Conservation (phyloP, 169 alveolate species). For the Cryptosporidium ubiquitum region DNA sequence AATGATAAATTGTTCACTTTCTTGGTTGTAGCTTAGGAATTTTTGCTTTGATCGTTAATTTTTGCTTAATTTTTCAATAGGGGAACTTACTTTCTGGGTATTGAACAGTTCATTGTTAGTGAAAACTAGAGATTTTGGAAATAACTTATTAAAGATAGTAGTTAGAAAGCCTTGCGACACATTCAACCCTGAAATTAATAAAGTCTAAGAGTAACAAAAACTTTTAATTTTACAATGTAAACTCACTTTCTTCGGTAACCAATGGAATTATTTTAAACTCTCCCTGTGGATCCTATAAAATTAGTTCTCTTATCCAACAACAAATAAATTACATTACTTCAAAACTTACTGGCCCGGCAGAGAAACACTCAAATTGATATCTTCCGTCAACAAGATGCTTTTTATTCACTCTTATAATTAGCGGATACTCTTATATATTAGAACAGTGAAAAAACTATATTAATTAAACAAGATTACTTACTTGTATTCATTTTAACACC, state of each 20-base stretch:
- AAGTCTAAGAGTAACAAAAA: background rate
- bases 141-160: background rate
- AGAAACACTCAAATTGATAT: constrained; percentile 38
- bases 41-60: background rate
- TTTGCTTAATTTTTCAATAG: background rate
- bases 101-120: background rate
- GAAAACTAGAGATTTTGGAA: constrained; percentile 22
- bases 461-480: background rate
- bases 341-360: constrained; percentile 62
- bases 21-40: background rate
- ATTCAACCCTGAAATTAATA: background rate
- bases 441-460: background rate
- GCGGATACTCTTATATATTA: background rate
- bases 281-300: constrained; percentile 52
- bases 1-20: background rate
- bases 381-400: constrained; percentile 1
- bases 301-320: background rate
- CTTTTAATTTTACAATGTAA: background rate
- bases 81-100: constrained; percentile 4
- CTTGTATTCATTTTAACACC: constrained; percentile 23
- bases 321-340: background rate
- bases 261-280: constrained; percentile 15
- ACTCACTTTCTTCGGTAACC: constrained; percentile 20
- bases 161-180: background rate
- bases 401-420: constrained; percentile 25